Conservation (phyloP, 2,329 filamentous ascomycete genomes). For the Neofusicoccum kwambonambiense region DNA sequence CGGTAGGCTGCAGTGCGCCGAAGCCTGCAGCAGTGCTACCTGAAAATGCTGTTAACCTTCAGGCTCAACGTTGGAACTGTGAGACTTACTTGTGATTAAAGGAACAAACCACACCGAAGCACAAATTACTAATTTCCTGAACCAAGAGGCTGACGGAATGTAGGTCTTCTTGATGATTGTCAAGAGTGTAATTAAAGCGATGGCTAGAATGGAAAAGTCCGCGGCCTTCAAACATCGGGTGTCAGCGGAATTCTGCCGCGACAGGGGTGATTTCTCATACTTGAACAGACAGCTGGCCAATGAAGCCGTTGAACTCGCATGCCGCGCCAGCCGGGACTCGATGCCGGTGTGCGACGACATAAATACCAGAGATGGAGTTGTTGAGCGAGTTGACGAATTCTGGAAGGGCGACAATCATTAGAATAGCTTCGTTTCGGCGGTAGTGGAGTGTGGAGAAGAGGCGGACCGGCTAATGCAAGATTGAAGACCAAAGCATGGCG, state of each 20-base stretch:
- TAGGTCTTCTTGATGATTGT: conserved; percentile 39
- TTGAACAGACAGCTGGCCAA: conserved; percentile 49
- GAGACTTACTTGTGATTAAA: conserved; percentile 35
- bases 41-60: background rate
- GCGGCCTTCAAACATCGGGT: conserved; percentile 23
- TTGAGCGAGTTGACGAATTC: conserved; percentile 45
- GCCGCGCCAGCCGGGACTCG: conserved; percentile 30
- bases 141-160: conserved; percentile 30
- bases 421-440: background rate
- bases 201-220: conserved; percentile 46
- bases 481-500: conserved; percentile 28
- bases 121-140: conserved; percentile 36
- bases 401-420: conserved; percentile 27
- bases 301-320: conserved; percentile 46
- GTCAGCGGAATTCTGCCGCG: background rate
- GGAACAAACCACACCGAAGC: conserved; percentile 43
- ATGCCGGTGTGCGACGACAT: conserved; percentile 30
- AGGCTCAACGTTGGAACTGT: background rate
- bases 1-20: conserved; percentile 37
- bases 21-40: conserved; percentile 11
- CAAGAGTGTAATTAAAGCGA: conserved; percentile 44
- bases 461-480: conserved; percentile 25
- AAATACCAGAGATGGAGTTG: conserved; percentile 44
- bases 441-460: no score
- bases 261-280: conserved; percentile 22